Evolutionary conservation across 345 rosid species (phyloP).

Genomic region (Kernera saxatilis): DNA sequence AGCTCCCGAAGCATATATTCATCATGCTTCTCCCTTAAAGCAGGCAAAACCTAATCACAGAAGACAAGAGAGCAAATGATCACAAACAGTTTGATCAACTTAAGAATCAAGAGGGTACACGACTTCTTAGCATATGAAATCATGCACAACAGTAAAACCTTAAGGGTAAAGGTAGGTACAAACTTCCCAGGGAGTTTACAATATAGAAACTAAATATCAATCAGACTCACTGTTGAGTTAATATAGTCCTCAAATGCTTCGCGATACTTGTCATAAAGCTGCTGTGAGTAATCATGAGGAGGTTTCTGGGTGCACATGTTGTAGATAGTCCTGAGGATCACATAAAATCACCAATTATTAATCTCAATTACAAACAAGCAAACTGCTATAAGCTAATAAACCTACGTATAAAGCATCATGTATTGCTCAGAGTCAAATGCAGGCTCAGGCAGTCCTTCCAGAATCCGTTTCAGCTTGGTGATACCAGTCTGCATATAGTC

Average conservation of each 20-base stretch:
- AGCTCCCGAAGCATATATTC: slow-evolving; percentile 83
- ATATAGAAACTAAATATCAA: not conserved
- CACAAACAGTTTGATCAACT: not conserved
- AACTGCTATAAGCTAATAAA: not conserved
- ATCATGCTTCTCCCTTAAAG: slow-evolving; percentile 72
- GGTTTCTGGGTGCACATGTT: slow-evolving; percentile 89
- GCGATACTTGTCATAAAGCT: slow-evolving; percentile 74
- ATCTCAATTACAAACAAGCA: not conserved
- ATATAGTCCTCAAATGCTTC: slow-evolving; percentile 71
- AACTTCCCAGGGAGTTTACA: not conserved
- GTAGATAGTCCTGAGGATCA: slow-evolving; percentile 55
- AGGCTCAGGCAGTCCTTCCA: slow-evolving; percentile 62
- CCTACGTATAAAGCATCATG: slow-evolving; percentile 81
- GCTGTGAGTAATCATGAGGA: slow-evolving; percentile 77
- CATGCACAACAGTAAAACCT: not conserved
- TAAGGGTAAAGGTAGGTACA: not conserved
- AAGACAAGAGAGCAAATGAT: not conserved
- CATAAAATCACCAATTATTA: not conserved
- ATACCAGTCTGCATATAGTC: slow-evolving; percentile 69
- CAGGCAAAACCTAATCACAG: slow-evolving; percentile 51
- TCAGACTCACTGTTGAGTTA: slow-evolving; percentile 47
- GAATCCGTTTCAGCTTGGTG: slow-evolving; percentile 64
- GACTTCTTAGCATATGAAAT: not conserved
- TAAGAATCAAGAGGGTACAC: not conserved
- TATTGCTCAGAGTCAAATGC: slow-evolving; percentile 65